Percentiles rank a stretch among this genome's conserved stretches.
phyloP scores from a whole-genome alignment of 2,329 filamentous ascomycete species.

The Coniella lustricola region DNA sequence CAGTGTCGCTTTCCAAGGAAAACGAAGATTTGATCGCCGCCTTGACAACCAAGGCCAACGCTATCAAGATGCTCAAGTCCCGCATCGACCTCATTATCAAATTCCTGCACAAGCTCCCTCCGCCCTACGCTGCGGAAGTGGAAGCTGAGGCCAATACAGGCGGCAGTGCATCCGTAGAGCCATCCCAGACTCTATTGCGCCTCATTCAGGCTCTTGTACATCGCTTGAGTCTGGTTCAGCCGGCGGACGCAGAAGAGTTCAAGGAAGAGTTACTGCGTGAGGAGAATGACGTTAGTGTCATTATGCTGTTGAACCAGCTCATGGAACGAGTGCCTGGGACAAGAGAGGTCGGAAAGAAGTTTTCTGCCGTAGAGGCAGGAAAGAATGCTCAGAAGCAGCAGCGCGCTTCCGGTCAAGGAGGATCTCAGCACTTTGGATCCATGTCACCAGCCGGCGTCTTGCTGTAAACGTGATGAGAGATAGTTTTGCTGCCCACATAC shows the following conservation, averaged over 20 bases:
- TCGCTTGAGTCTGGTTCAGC: slow-evolving; percentile 74
- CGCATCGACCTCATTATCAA: slow-evolving; percentile 63
- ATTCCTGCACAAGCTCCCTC: slow-evolving; percentile 71
- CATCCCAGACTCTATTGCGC: slow-evolving; percentile 70
- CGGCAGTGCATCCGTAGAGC: slow-evolving; percentile 30
- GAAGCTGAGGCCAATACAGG: slow-evolving; percentile 35
- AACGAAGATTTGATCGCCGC: slow-evolving; percentile 56
- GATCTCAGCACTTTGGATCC: slow-evolving; percentile 14
- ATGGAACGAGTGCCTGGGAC: slow-evolving; percentile 66
- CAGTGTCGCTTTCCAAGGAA: slow-evolving; percentile 44
- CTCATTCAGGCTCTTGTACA: slow-evolving; percentile 81
- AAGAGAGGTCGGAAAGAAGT: slow-evolving; percentile 70
- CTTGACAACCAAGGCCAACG: slow-evolving; percentile 83
- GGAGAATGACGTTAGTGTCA: slow-evolving; percentile 75
- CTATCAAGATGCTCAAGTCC: slow-evolving; percentile 84
- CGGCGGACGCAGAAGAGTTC: slow-evolving; percentile 59
- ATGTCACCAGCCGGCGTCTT: slow-evolving; percentile 11
- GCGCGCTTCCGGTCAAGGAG: slow-evolving; percentile 18
- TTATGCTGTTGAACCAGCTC: slow-evolving; percentile 68
- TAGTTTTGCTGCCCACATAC: not conserved
- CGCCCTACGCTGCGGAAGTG: slow-evolving; percentile 22
- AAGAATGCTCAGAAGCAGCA: slow-evolving; percentile 20
- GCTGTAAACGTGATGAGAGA: not conserved
- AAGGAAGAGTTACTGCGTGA: slow-evolving; percentile 67
- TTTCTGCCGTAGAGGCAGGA: slow-evolving; percentile 47